These are phyloP conservation scores for Ophiocordyceps unilateralis DNA, from an alignment of 2,329 filamentous ascomycete genomes.

Conservation along the genomic window DNA sequence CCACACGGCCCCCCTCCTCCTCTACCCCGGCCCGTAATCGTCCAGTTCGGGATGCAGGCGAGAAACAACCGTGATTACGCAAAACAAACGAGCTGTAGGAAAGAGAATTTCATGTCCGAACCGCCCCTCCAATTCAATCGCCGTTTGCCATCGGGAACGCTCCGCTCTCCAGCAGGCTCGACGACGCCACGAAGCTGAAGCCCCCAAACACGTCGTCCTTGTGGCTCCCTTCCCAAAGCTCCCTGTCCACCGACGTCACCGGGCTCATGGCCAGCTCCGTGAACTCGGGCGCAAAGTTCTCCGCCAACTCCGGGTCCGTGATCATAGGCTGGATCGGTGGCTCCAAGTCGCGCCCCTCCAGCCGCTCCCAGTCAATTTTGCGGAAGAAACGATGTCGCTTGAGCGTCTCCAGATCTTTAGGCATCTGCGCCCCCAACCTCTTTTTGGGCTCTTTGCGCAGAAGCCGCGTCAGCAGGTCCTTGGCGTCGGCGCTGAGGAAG, in stretches of 20 bases:
- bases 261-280: conserved; percentile 73
- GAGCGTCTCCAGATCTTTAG: conserved; percentile 69
- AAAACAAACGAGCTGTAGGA: not conserved
- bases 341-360: conserved; percentile 66
- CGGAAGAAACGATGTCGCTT: conserved; percentile 94
- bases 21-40: no score
- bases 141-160: conserved; percentile 16
- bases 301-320: conserved; percentile 85
- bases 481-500: conserved; percentile 79
- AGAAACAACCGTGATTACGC: no score
- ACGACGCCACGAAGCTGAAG: conserved; percentile 45
- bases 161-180: conserved; percentile 34
- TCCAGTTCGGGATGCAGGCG: not conserved
- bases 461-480: conserved; percentile 79
- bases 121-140: not conserved
- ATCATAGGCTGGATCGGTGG: conserved; percentile 87
- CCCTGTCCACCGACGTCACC: conserved; percentile 30
- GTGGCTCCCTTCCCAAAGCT: conserved; percentile 15
- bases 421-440: conserved; percentile 74
- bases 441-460: conserved; percentile 86
- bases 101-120: not conserved
- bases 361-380: conserved; percentile 84
- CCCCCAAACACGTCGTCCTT: conserved; percentile 44
- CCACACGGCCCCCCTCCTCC: no score
- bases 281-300: conserved; percentile 93